Base-by-base conservation (phyloP, 2,329 filamentous ascomycete genomes). In the Tothia fuscella region DNA sequence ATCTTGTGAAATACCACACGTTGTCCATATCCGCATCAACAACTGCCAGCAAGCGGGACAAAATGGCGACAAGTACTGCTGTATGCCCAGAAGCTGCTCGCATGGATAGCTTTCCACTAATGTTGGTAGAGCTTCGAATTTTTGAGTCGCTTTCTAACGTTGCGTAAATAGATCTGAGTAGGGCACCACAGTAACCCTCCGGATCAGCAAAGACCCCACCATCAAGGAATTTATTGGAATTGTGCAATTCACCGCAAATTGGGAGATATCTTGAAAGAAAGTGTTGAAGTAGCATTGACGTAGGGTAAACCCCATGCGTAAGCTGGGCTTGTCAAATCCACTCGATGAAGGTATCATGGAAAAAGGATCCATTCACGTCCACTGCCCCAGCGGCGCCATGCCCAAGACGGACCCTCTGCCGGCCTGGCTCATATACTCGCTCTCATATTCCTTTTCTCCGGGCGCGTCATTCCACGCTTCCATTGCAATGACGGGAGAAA, bases 261-360 rank as follows among this genome's bases (percentile, higher is more conserved):
- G 5, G 91, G 91, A 48, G 88, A 95, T 52, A 91, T 98, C 22
- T 76, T 98, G 45, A 96, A 96, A 63, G 91, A 98, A 63, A 89
- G 81, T 48, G 91, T 96, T 31, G 89, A 96, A 61, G 91, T 98
- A 16, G 91, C 91, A 9, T 71, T 96, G 25, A 89, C 82, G 13
- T 98, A 91, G 91, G 91, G 98, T 39, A 95, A 95, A 62, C 84
- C 86, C 3, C 89, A 98, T 59, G 88, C 89, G 2, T 55, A 85
- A 93, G 55, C 71, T 98, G 10, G 87, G 87, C 7, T 68, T 98
- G 30, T 87, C 85, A 3, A 70, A 79, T 43, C 79, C 87, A 48
- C 81, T 82, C 6, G 77, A 77, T 42, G 82, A 89, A 50, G 89
- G 98, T 58, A 88, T 98, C 55, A 95, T 96, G 87, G 89, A 91